Evolutionary conservation across 176 grass and related monocot species (phyloP).

Genomic region (Oryza australiensis): DNA sequence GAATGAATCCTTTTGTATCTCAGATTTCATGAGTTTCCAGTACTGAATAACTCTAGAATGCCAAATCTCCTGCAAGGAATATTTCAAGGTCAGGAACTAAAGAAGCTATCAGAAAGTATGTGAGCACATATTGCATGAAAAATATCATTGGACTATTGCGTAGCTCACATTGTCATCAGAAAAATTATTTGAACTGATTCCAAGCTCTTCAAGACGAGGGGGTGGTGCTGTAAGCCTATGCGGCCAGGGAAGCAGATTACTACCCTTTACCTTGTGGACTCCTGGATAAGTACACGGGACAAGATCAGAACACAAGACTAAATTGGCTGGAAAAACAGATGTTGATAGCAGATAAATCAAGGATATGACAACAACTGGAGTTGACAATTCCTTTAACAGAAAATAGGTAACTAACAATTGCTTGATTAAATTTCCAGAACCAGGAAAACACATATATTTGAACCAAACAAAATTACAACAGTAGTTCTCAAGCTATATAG

Average conservation of each 20-base stretch:
- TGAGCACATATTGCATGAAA: background rate
- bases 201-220: slow-evolving; percentile 60
- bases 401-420: background rate
- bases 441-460: background rate
- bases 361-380: background rate
- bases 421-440: background rate
- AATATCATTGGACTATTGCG: background rate
- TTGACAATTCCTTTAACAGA: background rate
- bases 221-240: slow-evolving; percentile 68
- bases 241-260: slow-evolving; percentile 67
- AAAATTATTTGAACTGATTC: slow-evolving; percentile 54
- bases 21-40: slow-evolving; percentile 70
- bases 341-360: background rate
- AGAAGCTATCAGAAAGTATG: background rate
- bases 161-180: slow-evolving; percentile 57
- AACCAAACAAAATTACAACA: slow-evolving; percentile 5
- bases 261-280: slow-evolving; percentile 54
- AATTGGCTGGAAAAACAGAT: background rate
- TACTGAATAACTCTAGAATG: slow-evolving; percentile 61
- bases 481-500: background rate
- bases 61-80: slow-evolving; percentile 61
- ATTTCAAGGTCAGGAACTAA: slow-evolving; percentile 25
- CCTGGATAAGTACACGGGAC: slow-evolving; percentile 39
- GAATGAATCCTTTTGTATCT: slow-evolving; percentile 60
- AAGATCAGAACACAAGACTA: slow-evolving; percentile 10